Evolutionary conservation across 2,329 filamentous ascomycete genomes (phyloP), one percentile per base, ranked within the genome.

Genomic region (Botrytis porri): DNA sequence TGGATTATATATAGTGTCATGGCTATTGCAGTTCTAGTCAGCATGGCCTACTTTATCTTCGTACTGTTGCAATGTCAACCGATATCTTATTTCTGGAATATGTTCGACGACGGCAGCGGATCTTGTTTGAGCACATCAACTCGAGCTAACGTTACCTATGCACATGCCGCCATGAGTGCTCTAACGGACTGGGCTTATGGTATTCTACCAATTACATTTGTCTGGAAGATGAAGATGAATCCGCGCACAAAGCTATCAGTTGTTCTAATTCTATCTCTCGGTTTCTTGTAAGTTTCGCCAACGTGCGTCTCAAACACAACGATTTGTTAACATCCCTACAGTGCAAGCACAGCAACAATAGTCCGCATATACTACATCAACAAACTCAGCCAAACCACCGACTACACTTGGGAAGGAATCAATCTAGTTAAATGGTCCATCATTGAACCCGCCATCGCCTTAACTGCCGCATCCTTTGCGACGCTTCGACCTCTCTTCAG

Each of bases 391-490:
- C 75, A 79, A n/a, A 81, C 80, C 41, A 73, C 74, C 16, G 83
- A 85, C 71, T 82, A 81, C 66, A 78, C 83, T 2, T 84, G 82
- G 79, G 80, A 82, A 71, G 83, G 83, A 73, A 82, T 83, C 25
- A 83, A 83, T 75, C 77, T 84, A 10, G 81, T 82, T 8, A 84
- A 84, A 73, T 85, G 83, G 83, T 84, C 82, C 6, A 83, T 84
- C 64, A 80, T 83, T n/a, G 83, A 84, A 74, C 82, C 82, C 45
- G 82, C 81, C 6, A 81, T 84, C 25, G 83, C 82, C 9, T 81
- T 84, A 18, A 80, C 82, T 9, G 83, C 83, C 2, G 81, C 82
- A 18, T 82, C 82, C 25, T 78, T 83, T 29, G 83, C 83, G 0
- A 84, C 83, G 1, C 80, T 84, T 3, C 82, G 82, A 1, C 80